phyloP scores from a whole-genome alignment of 805 yeast species.

The Starmerella sirachaensis region DNA sequence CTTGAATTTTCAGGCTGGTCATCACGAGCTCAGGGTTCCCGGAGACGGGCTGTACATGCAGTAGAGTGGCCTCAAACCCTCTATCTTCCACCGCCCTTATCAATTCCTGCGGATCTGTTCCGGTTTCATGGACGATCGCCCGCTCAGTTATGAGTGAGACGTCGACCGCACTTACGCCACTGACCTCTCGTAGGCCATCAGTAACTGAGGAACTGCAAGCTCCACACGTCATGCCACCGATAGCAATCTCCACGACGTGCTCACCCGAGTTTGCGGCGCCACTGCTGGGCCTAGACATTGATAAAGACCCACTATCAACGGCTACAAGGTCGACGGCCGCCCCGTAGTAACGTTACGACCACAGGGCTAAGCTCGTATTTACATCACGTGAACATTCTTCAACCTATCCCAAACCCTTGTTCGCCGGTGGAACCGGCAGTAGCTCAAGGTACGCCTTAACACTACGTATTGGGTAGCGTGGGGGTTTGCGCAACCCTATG shows the following conservation, averaged over 20 bases:
- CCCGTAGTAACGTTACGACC: no score
- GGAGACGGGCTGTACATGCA: slow-evolving; percentile 1
- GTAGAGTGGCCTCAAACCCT: slow-evolving; percentile 48
- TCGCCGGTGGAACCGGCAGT: no score
- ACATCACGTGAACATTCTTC: no score
- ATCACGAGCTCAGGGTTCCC: neutral
- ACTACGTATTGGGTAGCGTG: no score
- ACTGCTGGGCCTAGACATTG: no score
- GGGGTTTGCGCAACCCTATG: no score
- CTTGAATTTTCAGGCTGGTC: slow-evolving; percentile 34
- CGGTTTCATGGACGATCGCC: slow-evolving; percentile 39
- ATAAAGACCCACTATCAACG: no score
- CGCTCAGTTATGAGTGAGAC: slow-evolving; percentile 70
- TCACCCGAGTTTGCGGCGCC: neutral
- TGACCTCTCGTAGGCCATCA: slow-evolving; percentile 36
- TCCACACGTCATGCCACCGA: slow-evolving; percentile 85
- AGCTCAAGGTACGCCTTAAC: no score
- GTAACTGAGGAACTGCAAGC: slow-evolving; percentile 67
- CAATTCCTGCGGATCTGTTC: slow-evolving; percentile 32
- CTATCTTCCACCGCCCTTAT: slow-evolving; percentile 55
- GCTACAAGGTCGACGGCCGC: no score
- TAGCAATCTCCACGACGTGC: slow-evolving; percentile 22
- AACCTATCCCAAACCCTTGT: no score
- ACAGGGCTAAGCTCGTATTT: no score
- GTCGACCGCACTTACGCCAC: slow-evolving; percentile 43